Evolutionary conservation across 208 protist genomes (phyloP).

Genomic region (Leishmania turanica): DNA sequence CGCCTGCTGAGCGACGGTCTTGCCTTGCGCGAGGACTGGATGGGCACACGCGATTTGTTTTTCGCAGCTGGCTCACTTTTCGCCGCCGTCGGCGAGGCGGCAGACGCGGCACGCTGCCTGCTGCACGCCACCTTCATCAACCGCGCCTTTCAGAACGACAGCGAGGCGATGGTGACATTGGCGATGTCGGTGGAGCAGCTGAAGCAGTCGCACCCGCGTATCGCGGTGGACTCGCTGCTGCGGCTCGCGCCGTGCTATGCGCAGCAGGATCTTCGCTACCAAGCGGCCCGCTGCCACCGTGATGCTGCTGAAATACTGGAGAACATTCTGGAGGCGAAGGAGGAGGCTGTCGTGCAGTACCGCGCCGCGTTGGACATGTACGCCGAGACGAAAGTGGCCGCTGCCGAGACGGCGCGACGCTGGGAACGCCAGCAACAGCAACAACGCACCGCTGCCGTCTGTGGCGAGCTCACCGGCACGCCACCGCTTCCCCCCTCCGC

Average conservation of each 20-base stretch:
- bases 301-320: slow-evolving; percentile 67
- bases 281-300: slow-evolving; percentile 72
- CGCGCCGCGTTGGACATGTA: slow-evolving; percentile 56
- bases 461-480: not conserved
- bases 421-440: slow-evolving; percentile 18
- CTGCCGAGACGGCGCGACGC: slow-evolving; percentile 1
- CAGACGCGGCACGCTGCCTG: slow-evolving; percentile 52
- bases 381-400: slow-evolving; percentile 20
- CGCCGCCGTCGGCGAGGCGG: slow-evolving; percentile 41
- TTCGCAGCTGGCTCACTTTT: slow-evolving; percentile 75
- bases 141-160: slow-evolving; percentile 57
- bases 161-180: slow-evolving; percentile 50
- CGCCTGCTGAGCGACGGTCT: slow-evolving; percentile 51
- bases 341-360: slow-evolving; percentile 54
- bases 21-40: slow-evolving; percentile 61
- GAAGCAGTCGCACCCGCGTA: slow-evolving; percentile 49
- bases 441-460: not conserved
- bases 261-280: slow-evolving; percentile 39
- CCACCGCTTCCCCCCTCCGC: not conserved
- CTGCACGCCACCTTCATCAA: slow-evolving; percentile 77
- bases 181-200: slow-evolving; percentile 59
- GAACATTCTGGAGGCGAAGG: slow-evolving; percentile 36
- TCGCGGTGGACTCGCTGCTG: slow-evolving; percentile 61
- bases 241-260: slow-evolving; percentile 44
- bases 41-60: slow-evolving; percentile 59